Percentiles rank a stretch among this genome's conserved stretches.
Conservation (phyloP, 2,329 filamentous ascomycete genomes). For the Ilyonectria destructans region DNA sequence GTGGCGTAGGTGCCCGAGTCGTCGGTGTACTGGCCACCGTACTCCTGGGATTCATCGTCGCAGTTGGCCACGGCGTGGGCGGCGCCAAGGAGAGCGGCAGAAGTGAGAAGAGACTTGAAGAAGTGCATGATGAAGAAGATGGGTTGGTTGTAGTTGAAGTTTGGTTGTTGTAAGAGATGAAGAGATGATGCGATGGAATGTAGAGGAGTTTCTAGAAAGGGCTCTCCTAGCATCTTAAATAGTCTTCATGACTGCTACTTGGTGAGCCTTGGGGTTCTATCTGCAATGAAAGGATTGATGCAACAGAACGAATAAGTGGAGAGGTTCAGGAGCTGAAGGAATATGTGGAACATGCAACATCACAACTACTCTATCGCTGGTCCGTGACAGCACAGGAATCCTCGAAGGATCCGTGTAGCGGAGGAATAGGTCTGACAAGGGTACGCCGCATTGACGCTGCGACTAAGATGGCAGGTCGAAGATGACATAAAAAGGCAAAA, state of each 20-base stretch:
- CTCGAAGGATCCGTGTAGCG: neutral
- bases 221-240: neutral
- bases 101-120: neutral
- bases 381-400: neutral
- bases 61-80: neutral
- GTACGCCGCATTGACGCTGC: neutral
- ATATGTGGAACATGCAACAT: neutral
- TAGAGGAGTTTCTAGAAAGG: neutral
- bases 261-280: neutral
- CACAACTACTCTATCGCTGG: neutral
- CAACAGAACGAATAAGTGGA: neutral
- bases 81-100: neutral
- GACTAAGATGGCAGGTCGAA: neutral
- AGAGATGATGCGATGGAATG: neutral
- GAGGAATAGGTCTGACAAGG: neutral
- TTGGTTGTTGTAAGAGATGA: neutral
- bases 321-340: neutral
- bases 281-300: neutral
- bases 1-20: neutral
- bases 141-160: neutral
- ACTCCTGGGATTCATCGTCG: neutral
- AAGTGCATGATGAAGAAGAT: neutral
- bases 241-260: neutral
- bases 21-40: neutral
- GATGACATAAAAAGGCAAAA: conserved; percentile 1